Evolutionary conservation across 2,329 filamentous ascomycete genomes (phyloP), one percentile per base, ranked within the genome.

Genomic region (Fusarium redolens): DNA sequence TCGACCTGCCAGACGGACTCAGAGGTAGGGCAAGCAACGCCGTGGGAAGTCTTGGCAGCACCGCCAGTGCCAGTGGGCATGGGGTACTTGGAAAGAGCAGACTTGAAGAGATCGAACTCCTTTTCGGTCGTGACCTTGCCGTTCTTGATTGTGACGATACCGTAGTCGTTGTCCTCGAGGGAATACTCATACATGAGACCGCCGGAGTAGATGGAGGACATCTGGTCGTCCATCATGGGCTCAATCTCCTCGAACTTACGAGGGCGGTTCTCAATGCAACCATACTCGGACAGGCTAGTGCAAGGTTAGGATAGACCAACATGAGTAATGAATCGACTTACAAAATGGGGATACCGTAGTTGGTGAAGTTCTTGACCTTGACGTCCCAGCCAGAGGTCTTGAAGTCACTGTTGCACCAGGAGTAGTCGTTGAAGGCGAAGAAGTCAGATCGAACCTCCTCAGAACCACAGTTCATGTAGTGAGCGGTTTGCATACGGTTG

Each of bases 181-280:
- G 93, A 92, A 86, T 97, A 99, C 84, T 98, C 95, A 85, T 98
- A 99, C 82, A 98, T 93, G 43, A 99, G 89, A 82, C 96, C 96
- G 78, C 96, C 96, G 44, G 95, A 98, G 89, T 97, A 98, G 78
- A 98, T 95, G 22, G 82, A 77, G 12, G 92, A 95, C 96, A 98
- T 98, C 68, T 97, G 82, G 25, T 83, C 83, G 83, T 86, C 89
- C 92, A 98, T 98, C 65, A 99, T 87, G 50, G 95, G 87, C 52
- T 83, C 83, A 58, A 98, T 84, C 85, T 98, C 96, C 67, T 90
- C 86, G 79, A 97, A 99, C 79, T 92, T 86, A 77, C 96, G 95
- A 51, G 81, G 81, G 68, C 86, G 89, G 86, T 93, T 95, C 80
- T 89, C 92, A 83, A 81, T 94, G 86, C 96, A 99, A 71, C 96